Conservation (phyloP, 139 green algal genomes). For the Deuterostichococcus epilithicus region DNA sequence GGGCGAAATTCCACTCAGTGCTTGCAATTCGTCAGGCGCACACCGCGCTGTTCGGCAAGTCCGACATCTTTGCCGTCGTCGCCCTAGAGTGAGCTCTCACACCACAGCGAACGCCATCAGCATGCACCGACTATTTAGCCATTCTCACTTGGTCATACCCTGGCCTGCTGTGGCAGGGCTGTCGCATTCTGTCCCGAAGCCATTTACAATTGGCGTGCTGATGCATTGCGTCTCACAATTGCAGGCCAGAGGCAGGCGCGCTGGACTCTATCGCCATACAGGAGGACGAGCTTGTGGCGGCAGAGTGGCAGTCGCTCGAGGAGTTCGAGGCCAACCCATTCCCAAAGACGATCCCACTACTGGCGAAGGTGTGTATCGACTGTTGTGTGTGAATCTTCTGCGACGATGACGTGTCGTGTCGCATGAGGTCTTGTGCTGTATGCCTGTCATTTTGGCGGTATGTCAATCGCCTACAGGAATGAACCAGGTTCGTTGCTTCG, state of each 20-base stretch:
- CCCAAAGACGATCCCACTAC: not conserved
- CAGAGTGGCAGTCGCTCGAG: conserved; percentile 58
- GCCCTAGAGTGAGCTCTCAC: conserved; percentile 19
- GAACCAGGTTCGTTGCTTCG: not conserved
- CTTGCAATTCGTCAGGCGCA: conserved; percentile 75
- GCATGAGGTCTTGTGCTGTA: not conserved
- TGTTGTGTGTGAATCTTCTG: no score
- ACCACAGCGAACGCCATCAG: not conserved
- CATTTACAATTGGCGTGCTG: not conserved
- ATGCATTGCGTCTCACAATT: not conserved
- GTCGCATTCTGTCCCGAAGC: not conserved
- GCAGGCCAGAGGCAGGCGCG: conserved; percentile 16
- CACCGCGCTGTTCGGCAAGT: conserved; percentile 75
- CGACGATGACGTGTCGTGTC: no score
- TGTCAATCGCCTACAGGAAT: conserved; percentile 4
- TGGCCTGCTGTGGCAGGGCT: not conserved
- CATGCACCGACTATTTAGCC: not conserved
- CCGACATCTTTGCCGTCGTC: conserved; percentile 73
- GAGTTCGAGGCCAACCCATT: conserved; percentile 47
- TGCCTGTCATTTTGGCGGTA: conserved; percentile 8
- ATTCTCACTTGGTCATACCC: not conserved
- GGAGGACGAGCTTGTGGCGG: conserved; percentile 50
- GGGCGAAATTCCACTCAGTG: conserved; percentile 51
- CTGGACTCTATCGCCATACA: conserved; percentile 41
- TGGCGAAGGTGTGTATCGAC: conserved; percentile 2